phyloP scores from a whole-genome alignment of 2,329 filamentous ascomycete genomes.

The Didymella glomerata region DNA sequence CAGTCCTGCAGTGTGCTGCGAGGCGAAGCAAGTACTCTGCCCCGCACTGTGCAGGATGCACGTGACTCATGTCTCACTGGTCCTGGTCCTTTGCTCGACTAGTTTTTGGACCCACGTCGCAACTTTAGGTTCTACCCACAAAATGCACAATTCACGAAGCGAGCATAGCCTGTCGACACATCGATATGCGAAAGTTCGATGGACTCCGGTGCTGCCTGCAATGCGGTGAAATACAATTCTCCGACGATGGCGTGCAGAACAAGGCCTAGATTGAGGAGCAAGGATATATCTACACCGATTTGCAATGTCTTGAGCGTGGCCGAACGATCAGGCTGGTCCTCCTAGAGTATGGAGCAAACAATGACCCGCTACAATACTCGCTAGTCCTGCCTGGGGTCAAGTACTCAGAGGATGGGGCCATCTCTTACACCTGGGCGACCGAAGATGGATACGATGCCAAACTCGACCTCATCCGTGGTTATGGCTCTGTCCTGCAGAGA shows the following conservation, averaged over 20 bases:
- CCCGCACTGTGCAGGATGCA: too few species aligned
- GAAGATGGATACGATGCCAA: not conserved
- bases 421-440: conserved; percentile 12
- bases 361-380: not conserved
- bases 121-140: too few species aligned
- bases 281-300: not conserved
- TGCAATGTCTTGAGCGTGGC: not conserved
- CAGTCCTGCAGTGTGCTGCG: too few species aligned
- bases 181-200: conserved; percentile 7
- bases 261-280: too few species aligned
- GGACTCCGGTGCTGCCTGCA: not conserved
- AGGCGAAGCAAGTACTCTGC: too few species aligned
- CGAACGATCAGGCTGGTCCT: not conserved
- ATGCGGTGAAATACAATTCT: not conserved
- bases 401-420: not conserved
- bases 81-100: too few species aligned
- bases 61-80: too few species aligned
- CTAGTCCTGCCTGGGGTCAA: not conserved
- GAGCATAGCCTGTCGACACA: not conserved
- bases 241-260: too few species aligned
- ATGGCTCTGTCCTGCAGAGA: not conserved
- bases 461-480: not conserved
- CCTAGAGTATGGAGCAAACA: not conserved
- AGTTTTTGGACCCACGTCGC: too few species aligned
- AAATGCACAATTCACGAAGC: too few species aligned